Base-by-base conservation (phyloP, 176 grass and related monocot genomes). In the Elaeis guineensis region DNA sequence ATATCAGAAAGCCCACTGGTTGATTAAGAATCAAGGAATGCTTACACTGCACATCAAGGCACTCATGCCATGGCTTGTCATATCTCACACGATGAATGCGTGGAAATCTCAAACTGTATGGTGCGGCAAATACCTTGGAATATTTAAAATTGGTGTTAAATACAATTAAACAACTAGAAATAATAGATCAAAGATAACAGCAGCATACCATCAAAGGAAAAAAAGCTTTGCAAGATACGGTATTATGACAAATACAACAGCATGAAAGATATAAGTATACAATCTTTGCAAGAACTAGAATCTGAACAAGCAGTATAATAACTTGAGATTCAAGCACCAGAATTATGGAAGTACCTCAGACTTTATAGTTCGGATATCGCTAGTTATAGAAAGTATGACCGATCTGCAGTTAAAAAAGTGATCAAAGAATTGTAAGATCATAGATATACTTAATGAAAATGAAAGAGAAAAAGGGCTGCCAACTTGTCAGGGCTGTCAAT, bases 401-500 rank as follows among this genome's bases (percentile, higher is more conserved):
- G 92, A 96, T 75, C 92, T 96, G 80, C 39, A 77, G 78, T 79
- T 71, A 50, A 70, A 66, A 66, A 81, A 57, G 19, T 67, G n/a
- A 72, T 81, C n/a, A 87, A 50, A 72, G 32, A 63, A 20, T 50
- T 78, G 56, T 17, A 63, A 57, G 49, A 58, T 71, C 52, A 50
- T 67, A 24, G 72, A 64, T 32, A 50, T 30, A 72, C 3, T 44
- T 5, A 65, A 84, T 55, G 50, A 61, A 18, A 49, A 60, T 73
- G 14, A 64, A 68, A 63, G 9, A 51, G 52, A 51, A 85, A 25
- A 63, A 68, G 55, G 16, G 17, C 39, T 54, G 55, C 83, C 67
- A 75, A 96, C 92, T 96, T 96, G 69, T 90, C 92, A 78, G 87
- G 86, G 65, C 78, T 88, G 23, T 90, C 92, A 59, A 96, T 96